phyloP scores from a whole-genome alignment of 176 grass and related monocot genomes.

The Phragmites australis region DNA sequence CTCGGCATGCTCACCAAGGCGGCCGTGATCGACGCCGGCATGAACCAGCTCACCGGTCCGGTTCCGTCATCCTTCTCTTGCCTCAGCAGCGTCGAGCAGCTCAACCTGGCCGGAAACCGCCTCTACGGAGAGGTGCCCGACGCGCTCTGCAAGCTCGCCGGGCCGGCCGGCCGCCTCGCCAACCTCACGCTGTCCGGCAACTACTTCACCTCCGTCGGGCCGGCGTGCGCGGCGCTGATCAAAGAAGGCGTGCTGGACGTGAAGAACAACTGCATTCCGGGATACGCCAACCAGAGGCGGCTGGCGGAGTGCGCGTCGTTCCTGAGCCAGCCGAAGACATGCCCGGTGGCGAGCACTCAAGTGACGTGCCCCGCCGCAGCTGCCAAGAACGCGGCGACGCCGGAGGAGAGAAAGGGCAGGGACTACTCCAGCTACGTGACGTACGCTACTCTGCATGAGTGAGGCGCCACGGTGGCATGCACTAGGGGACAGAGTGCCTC shows the following conservation, averaged over 20 bases:
- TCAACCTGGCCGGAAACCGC: constrained; percentile 41
- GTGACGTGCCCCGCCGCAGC: constrained; percentile 11
- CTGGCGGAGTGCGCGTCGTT: constrained; percentile 67
- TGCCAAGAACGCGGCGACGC: not conserved
- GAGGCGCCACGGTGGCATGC: not conserved
- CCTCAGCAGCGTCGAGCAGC: constrained; percentile 67
- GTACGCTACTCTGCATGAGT: constrained; percentile 46
- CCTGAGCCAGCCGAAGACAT: constrained; percentile 45
- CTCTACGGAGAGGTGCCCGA: constrained; percentile 68
- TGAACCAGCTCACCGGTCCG: constrained; percentile 67
- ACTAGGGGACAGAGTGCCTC: not conserved
- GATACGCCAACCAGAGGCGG: constrained; percentile 50
- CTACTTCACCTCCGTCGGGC: constrained; percentile 69
- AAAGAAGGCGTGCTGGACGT: constrained; percentile 46
- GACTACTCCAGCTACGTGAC: constrained; percentile 46
- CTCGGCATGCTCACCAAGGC: constrained; percentile 59
- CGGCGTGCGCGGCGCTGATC: constrained; percentile 47
- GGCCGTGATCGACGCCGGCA: constrained; percentile 60
- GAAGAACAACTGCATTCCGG: constrained; percentile 67
- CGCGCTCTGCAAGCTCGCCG: constrained; percentile 52
- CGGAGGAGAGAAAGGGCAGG: not conserved
- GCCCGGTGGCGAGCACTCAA: constrained; percentile 36
- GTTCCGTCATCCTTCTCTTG: constrained; percentile 67
- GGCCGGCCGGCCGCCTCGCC: constrained; percentile 28
- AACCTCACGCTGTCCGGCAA: constrained; percentile 73